Percentiles rank a stretch among this genome's conserved stretches.
Evolutionary conservation across 345 rosid genomes (phyloP).

Genomic region (Populus nigra): DNA sequence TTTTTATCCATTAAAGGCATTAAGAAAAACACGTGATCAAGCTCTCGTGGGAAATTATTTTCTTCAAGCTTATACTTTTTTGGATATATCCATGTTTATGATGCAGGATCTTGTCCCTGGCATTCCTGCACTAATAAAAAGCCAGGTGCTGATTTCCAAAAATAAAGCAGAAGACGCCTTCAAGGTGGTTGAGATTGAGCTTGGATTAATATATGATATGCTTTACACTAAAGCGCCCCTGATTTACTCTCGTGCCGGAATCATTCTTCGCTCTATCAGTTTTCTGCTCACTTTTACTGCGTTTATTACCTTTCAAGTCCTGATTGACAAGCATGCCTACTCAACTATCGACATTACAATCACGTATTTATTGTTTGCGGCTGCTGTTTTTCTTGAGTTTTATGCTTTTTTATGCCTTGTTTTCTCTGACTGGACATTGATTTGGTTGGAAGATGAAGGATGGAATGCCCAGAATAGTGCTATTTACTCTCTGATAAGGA

Average conservation of each 20-base stretch:
- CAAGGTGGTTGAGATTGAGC: too few relatives aligned
- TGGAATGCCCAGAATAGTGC: too few relatives aligned
- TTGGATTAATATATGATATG: too few relatives aligned
- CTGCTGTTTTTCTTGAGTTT: too few relatives aligned
- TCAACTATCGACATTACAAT: conserved; percentile 17
- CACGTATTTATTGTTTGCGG: too few relatives aligned
- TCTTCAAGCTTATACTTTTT: not conserved
- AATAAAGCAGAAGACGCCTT: too few relatives aligned
- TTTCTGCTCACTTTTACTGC: conserved; percentile 7
- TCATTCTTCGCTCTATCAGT: conserved; percentile 8
- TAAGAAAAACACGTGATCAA: not conserved
- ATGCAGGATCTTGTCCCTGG: not conserved
- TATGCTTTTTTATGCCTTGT: too few relatives aligned
- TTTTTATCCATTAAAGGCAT: not conserved
- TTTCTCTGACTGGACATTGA: conserved; percentile 12
- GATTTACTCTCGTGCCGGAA: conserved; percentile 10
- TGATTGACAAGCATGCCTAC: not conserved
- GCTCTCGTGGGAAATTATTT: not conserved
- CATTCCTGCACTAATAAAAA: not conserved
- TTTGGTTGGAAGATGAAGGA: too few relatives aligned
- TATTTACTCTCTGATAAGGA: too few relatives aligned
- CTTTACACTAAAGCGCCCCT: too few relatives aligned
- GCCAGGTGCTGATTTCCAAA: not conserved
- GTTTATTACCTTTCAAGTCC: conserved; percentile 13
- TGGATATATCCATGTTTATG: not conserved